phyloP scores from a whole-genome alignment of 371 early-diverging fungal species.

The Mortierella sp. region DNA sequence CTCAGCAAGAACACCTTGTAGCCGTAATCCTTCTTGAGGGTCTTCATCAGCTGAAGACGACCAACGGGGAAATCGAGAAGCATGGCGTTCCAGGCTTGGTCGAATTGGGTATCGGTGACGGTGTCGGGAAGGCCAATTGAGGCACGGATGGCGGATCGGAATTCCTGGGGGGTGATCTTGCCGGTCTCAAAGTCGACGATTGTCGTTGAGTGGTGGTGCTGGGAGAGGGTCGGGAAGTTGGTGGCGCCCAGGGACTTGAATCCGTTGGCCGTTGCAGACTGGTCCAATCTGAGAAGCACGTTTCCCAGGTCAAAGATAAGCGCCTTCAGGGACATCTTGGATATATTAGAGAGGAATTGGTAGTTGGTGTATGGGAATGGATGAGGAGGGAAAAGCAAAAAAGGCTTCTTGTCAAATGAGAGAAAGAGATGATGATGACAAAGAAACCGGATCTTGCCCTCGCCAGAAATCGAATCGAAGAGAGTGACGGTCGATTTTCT shows the following conservation, averaged over 20 bases:
- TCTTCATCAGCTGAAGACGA: conserved; percentile 47
- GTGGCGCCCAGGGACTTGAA: conserved; percentile 45
- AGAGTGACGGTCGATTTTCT: conserved; percentile 4
- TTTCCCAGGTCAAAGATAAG: conserved; percentile 55
- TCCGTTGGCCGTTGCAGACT: conserved; percentile 29
- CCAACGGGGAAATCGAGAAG: conserved; percentile 46
- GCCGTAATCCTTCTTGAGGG: conserved; percentile 36
- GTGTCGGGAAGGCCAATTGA: conserved; percentile 36
- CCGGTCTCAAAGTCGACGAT: conserved; percentile 45
- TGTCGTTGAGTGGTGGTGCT: conserved; percentile 19
- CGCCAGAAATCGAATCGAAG: no score
- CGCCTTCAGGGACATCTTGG: conserved; percentile 39
- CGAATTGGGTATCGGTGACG: conserved; percentile 44
- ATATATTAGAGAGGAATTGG: neutral
- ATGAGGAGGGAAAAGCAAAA: neutral
- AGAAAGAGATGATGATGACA: neutral
- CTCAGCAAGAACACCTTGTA: conserved; percentile 51
- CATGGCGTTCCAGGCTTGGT: conserved; percentile 53
- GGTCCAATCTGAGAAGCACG: conserved; percentile 44
- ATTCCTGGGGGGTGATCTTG: conserved; percentile 40
- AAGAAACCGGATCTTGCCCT: no score
- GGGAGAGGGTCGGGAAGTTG: conserved; percentile 27
- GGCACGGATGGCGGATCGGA: conserved; percentile 31
- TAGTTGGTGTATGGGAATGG: neutral
- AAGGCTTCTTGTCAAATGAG: no score